Evolutionary conservation across 805 yeast species (phyloP).

Genomic region (Cyberlindnera maclurae): DNA sequence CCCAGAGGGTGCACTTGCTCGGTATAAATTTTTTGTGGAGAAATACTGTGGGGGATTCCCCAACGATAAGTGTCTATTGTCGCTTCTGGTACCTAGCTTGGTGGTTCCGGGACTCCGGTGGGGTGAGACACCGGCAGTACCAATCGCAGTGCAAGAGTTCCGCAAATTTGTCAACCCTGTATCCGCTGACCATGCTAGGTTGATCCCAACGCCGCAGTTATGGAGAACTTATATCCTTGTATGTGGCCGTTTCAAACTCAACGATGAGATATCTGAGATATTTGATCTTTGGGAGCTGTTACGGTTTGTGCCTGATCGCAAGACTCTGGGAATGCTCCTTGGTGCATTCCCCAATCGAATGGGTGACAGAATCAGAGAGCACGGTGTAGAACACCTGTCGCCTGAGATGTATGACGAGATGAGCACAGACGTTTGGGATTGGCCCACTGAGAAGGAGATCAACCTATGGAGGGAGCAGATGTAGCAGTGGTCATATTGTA

Average conservation of each 20-base stretch:
- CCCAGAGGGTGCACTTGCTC: constrained; percentile 25
- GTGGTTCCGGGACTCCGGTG: constrained; percentile 30
- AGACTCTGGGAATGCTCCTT: constrained; percentile 34
- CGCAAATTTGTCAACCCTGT: constrained; percentile 30
- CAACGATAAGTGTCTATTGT: constrained; percentile 27
- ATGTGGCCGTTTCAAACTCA: constrained; percentile 39
- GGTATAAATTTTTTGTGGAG: constrained; percentile 20
- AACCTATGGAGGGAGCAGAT: constrained; percentile 12
- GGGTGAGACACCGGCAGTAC: constrained; percentile 49
- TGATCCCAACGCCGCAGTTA: constrained; percentile 39
- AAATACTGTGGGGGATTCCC: constrained; percentile 22
- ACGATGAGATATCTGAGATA: constrained; percentile 41
- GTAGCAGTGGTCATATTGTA: background rate
- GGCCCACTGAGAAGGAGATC: constrained; percentile 28
- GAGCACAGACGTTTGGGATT: constrained; percentile 25
- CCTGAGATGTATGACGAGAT: constrained; percentile 10
- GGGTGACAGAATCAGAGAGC: constrained; percentile 32
- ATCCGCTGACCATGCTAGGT: constrained; percentile 22
- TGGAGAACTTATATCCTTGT: constrained; percentile 49
- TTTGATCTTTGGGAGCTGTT: constrained; percentile 49
- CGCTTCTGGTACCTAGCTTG: constrained; percentile 44
- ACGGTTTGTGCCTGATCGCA: constrained; percentile 33
- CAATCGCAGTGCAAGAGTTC: constrained; percentile 53
- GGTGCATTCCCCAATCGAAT: constrained; percentile 17
- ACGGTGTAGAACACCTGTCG: constrained; percentile 18